Base-by-base conservation (phyloP, 2,329 filamentous ascomycete species). In the Sordariomycetes sp. region DNA sequence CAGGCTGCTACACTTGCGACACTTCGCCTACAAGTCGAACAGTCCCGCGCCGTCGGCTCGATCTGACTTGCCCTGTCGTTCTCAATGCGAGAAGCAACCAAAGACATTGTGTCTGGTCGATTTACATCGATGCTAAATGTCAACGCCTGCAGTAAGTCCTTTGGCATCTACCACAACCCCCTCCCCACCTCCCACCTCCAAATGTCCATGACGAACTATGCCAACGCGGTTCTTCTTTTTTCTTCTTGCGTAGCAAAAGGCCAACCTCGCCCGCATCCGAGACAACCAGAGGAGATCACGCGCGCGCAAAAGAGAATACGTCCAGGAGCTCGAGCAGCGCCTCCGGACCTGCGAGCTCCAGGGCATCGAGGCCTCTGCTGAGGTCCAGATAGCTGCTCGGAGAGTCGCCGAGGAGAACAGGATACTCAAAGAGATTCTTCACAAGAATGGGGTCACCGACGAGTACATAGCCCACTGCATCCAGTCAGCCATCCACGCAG, bases 211-310 rank as follows among this genome's bases (percentile, higher is more conserved):
- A 33, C 36, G 38, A 20, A 32, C 34, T 35, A 39, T 41, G 16
- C 32, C 17, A 29, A 34, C 36, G 32, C 21, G n/a, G 19, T 32
- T 21, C 26, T 16, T 15, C 29, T 28, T 20, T 33, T 25, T 34
- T 26, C 32, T 35, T 15, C 14, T 31, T 14, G 15, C 33, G 8
- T 42, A 59, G 57, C 55, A 59, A 42, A 57, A 54, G 40, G 55
- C 55, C 40, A 61, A 61, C 37, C 48, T 61, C 45, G 57, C 57
- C 41, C 77, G 82, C 38, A 79, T 86, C 44, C 72, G 82, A 42
- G 79, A 87, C 47, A 88, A 87, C 47, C 83, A 87, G 52, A 70
- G 82, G 36, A 75, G 82, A 41, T 85, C 79, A n/a, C 75, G 83
- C 34, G 80, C 80, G 30, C 71, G 82, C 23, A 70, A 78, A 42